Percentiles rank a stretch among this genome's conserved stretches.
Conservation (phyloP, 2,329 filamentous ascomycete species). For the Phaeophleospora eucalypticola region DNA sequence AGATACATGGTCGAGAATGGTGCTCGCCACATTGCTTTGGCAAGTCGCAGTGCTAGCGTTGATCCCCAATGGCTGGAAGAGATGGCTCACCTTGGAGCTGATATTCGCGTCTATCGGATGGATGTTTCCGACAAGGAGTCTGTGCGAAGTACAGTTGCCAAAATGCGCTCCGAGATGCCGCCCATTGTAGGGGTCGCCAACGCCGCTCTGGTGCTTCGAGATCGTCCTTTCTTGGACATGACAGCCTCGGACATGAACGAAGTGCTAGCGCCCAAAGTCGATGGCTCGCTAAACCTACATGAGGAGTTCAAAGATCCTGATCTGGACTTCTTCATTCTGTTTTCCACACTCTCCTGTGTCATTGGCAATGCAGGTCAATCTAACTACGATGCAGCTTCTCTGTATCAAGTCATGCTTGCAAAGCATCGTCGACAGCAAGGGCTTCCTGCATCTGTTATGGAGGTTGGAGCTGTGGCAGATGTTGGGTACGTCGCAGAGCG, state of each 20-base stretch:
- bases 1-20: conserved; percentile 20
- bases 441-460: conserved; percentile 47
- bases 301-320: conserved; percentile 29
- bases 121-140: conserved; percentile 15
- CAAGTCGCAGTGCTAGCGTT: conserved; percentile 17
- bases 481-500: conserved; percentile 36
- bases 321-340: conserved; percentile 48
- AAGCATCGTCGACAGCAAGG: conserved; percentile 41
- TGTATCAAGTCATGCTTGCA: conserved; percentile 31
- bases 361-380: conserved; percentile 57
- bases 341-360: conserved; percentile 54
- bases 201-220: conserved; percentile 28
- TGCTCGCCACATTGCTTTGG: conserved; percentile 17
- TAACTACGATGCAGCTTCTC: conserved; percentile 52
- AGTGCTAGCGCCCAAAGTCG: conserved; percentile 48
- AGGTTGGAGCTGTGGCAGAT: conserved; percentile 50
- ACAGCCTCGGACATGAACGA: conserved; percentile 35
- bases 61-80: conserved; percentile 17
- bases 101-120: conserved; percentile 10
- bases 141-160: conserved; percentile 10
- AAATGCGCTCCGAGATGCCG: conserved; percentile 18
- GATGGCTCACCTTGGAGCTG: conserved; percentile 12
- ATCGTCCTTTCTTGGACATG: conserved; percentile 45
- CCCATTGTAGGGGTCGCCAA: conserved; percentile 18
- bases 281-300: conserved; percentile 50